These are phyloP conservation scores for Aschersonia sp. DNA, from an alignment of 2,329 filamentous ascomycete species.

Conservation along the genomic window DNA sequence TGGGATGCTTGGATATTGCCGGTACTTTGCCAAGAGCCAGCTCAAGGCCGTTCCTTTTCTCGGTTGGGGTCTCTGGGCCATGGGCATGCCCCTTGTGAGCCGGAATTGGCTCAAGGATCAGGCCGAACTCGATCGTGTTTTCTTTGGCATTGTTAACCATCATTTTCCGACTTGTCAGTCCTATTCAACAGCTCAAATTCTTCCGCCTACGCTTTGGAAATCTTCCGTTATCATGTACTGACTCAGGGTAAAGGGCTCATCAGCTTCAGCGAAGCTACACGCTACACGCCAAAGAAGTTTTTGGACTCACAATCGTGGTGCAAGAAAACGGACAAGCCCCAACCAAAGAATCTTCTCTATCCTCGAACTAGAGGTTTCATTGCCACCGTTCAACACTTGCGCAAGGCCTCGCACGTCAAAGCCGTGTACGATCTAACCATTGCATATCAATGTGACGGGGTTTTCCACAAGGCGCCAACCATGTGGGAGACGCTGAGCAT, in stretches of 20 bases:
- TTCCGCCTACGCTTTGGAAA: no score
- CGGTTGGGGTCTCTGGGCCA: slow-evolving; percentile 49
- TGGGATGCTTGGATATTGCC: slow-evolving; percentile 44
- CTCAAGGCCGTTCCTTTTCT: slow-evolving; percentile 44
- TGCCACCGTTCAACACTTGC: slow-evolving; percentile 39
- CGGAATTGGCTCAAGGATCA: slow-evolving; percentile 43
- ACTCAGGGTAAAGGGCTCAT: slow-evolving; percentile 38
- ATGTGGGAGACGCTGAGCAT: slow-evolving; percentile 38
- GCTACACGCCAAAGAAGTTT: slow-evolving; percentile 39
- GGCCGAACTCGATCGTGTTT: slow-evolving; percentile 40
- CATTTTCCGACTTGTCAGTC: slow-evolving; percentile 43
- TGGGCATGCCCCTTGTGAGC: slow-evolving; percentile 49
- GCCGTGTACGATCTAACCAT: slow-evolving; percentile 42
- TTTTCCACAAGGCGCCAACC: slow-evolving; percentile 29
- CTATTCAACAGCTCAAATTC: background rate
- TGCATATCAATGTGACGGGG: slow-evolving; percentile 29
- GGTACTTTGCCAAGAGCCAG: slow-evolving; percentile 48
- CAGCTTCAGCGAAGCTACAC: slow-evolving; percentile 48
- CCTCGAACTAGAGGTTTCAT: slow-evolving; percentile 47
- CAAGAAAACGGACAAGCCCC: slow-evolving; percentile 28
- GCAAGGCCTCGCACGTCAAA: slow-evolving; percentile 32
- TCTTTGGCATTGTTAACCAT: slow-evolving; percentile 33
- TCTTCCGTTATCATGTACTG: no score
- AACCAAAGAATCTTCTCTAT: slow-evolving; percentile 43
- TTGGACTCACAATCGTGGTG: slow-evolving; percentile 36